Base-by-base conservation (phyloP, 805 yeast species). In the Sugiyamaella chiloensis region DNA sequence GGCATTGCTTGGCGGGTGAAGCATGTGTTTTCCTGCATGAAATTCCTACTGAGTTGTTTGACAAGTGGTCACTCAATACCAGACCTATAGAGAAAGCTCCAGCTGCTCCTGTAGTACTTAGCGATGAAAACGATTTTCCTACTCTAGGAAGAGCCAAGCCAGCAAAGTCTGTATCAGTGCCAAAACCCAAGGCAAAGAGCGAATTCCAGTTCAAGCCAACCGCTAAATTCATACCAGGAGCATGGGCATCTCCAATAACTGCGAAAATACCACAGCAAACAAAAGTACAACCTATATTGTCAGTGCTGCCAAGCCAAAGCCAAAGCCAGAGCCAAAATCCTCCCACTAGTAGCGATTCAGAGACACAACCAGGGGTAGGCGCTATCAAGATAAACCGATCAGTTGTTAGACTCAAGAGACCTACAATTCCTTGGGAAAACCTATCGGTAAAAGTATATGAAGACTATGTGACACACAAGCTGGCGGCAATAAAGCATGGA, bases 1-100 rank as follows among this genome's bases (percentile, higher is more conserved):
- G 75, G 1, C 58, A 61, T 8, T 74, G 79, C 51, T 42, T 68
- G 4, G 72, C 74, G 5, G 78, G 76, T 7, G 68, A 64, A 7
- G 46, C 50, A 2, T 74, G 79, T 54, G 55, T 57, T 30, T 74
- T 73, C 51, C 56, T 68, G 40, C 79, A 74, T 51, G 59, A 62
- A 17, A 54, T 69, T 5, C 73, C 74, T 3, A 52, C 50, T 1
- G 54, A 52, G 20, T 35, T 64, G 5, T 42, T 56, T 14, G 51
- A 50, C 8, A 40, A 47, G 20, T 26, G 51, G 17, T 12, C 50
- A 14, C 21, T 23, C 35, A n/a, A 36, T 32, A 16, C 29, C 47
- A 11, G 31, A 24, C 29, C 20, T 46, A 11, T 24, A 24, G 14
- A 21, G 16, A 48, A 46, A 16, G 21, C 39, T 9, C 4, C 23